Percentiles rank a stretch among this genome's conserved stretches.
Evolutionary conservation across 495 filamentous ascomycete species (phyloP).

Genomic region (Tuber magnatum): DNA sequence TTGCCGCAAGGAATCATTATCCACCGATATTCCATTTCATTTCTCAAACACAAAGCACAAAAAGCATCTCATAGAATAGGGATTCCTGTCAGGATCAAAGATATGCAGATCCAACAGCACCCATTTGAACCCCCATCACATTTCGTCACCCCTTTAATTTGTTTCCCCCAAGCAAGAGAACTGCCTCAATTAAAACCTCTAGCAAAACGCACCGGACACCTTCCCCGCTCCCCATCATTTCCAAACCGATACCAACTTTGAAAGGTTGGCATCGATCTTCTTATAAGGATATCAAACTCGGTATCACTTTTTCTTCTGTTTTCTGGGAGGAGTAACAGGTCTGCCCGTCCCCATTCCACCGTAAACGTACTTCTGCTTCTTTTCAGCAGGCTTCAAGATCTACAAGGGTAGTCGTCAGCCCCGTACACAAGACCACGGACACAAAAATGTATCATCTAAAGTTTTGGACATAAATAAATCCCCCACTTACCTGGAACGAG

Average conservation of each 20-base stretch:
- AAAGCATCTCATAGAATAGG: slow-evolving; percentile 38
- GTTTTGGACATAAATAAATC: background rate
- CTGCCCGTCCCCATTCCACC: slow-evolving; percentile 78
- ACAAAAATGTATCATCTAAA: slow-evolving; percentile 1
- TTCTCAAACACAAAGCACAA: slow-evolving; percentile 40
- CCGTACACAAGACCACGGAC: background rate
- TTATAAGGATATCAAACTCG: slow-evolving; percentile 39
- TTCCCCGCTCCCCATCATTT: slow-evolving; percentile 26
- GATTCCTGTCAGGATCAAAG: slow-evolving; percentile 36
- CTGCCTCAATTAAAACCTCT: slow-evolving; percentile 39
- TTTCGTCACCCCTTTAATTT: slow-evolving; percentile 36
- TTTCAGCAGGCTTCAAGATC: slow-evolving; percentile 99
- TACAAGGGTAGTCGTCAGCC: slow-evolving; percentile 41
- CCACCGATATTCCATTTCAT: slow-evolving; percentile 40
- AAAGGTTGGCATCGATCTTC: slow-evolving; percentile 28
- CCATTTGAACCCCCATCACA: slow-evolving; percentile 36
- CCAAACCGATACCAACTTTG: slow-evolving; percentile 32
- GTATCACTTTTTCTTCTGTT: slow-evolving; percentile 76
- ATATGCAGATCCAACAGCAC: slow-evolving; percentile 36
- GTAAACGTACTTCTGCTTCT: slow-evolving; percentile 99
- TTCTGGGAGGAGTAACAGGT: slow-evolving; percentile 84
- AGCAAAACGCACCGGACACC: slow-evolving; percentile 35
- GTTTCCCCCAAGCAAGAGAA: slow-evolving; percentile 38
- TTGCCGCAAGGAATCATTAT: slow-evolving; percentile 36
- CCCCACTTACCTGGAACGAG: slow-evolving; percentile 84